Conservation (phyloP, 1,139 yeast species). For the Blastobotrys serpentis region DNA sequence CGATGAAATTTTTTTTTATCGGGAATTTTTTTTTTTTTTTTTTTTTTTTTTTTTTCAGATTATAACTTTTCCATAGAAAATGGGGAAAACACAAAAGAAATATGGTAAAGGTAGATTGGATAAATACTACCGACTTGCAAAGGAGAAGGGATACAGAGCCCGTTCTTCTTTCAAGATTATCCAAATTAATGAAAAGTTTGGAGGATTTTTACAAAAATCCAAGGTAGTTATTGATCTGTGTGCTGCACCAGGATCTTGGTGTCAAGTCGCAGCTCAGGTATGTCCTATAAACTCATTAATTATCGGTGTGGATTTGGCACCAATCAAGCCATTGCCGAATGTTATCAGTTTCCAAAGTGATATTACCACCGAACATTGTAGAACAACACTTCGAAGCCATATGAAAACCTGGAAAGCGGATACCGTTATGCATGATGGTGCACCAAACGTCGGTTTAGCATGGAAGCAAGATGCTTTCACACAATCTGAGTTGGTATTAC, state of each 20-base stretch:
- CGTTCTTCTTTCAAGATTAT: constrained; percentile 96
- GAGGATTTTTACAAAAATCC: constrained; percentile 92
- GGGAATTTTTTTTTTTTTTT: not conserved
- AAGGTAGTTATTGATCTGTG: constrained; percentile 96
- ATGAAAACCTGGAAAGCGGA: constrained; percentile 99
- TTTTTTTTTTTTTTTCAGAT: not conserved
- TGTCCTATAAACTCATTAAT: constrained; percentile 92
- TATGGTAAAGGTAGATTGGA: constrained; percentile 99
- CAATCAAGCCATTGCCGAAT: constrained; percentile 91
- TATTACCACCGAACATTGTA: constrained; percentile 96
- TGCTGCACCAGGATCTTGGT: constrained; percentile 99
- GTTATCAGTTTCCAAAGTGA: constrained; percentile 94
- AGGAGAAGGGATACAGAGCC: constrained; percentile 97
- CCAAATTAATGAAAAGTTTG: constrained; percentile 94
- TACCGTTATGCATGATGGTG: constrained; percentile 98
- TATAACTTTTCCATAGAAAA: constrained; percentile 7
- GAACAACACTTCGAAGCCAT: constrained; percentile 88
- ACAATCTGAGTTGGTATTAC: constrained; percentile 91
- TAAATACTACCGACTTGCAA: constrained; percentile 91
- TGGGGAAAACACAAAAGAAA: constrained; percentile 96
- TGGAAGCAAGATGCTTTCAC: constrained; percentile 99
- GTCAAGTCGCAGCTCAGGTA: constrained; percentile 93
- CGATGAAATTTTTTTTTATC: constrained; percentile 8
- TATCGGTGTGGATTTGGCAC: constrained; percentile 97
- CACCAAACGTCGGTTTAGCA: constrained; percentile 98